Conservation (phyloP, 208 protist genomes). For the Crithidia sp. region DNA sequence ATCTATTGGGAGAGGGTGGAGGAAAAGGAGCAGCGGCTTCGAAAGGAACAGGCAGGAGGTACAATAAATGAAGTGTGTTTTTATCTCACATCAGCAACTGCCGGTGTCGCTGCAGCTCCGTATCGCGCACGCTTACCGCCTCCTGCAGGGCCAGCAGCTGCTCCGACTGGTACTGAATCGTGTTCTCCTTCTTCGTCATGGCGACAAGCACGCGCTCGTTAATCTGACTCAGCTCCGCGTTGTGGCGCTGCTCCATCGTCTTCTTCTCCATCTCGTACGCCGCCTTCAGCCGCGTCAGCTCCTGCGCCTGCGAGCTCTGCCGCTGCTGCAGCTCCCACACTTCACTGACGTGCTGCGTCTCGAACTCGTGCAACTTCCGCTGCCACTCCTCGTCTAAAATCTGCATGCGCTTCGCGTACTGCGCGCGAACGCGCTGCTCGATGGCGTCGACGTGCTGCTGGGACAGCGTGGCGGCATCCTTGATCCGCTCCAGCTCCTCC, state of each 20-base stretch:
- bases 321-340: slow-evolving; percentile 58
- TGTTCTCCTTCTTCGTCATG: slow-evolving; percentile 81
- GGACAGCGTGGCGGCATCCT: slow-evolving; percentile 44
- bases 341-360: slow-evolving; percentile 63
- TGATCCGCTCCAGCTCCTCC: slow-evolving; percentile 52
- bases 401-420: slow-evolving; percentile 59
- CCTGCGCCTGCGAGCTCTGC: slow-evolving; percentile 38
- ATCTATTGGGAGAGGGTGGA: background rate
- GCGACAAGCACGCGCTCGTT: slow-evolving; percentile 85
- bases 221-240: slow-evolving; percentile 76
- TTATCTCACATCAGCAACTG: slow-evolving; percentile 44
- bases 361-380: slow-evolving; percentile 61
- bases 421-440: slow-evolving; percentile 49
- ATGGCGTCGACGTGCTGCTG: slow-evolving; percentile 62
- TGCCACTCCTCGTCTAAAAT: slow-evolving; percentile 77
- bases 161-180: slow-evolving; percentile 63
- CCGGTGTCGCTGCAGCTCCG: slow-evolving; percentile 72
- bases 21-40: background rate
- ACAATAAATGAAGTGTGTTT: background rate
- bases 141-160: slow-evolving; percentile 77
- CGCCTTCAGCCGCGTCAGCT: slow-evolving; percentile 40
- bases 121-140: slow-evolving; percentile 69
- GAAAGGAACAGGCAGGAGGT: background rate
- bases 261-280: slow-evolving; percentile 58
- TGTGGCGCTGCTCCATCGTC: slow-evolving; percentile 77